Conservation (phyloP, 768 basidiomycete species). For the Agaricus sinodeliciosus region DNA sequence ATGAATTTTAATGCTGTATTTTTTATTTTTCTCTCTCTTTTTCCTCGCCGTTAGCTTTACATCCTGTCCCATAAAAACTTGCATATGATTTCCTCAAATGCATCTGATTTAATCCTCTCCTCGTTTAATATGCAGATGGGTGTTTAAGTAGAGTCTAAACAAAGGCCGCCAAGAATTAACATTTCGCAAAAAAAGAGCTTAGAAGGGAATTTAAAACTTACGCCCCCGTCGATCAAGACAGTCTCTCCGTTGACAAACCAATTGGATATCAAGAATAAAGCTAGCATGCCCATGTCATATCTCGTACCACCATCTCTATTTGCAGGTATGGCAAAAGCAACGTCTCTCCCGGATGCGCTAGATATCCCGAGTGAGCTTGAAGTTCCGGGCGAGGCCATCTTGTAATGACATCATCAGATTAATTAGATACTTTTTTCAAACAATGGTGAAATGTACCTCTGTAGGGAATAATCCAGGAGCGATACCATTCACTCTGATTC, state of each 20-base stretch:
- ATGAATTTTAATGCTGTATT: no score
- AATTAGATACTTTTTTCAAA: neutral
- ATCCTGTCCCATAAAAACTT: no score
- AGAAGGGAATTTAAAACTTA: constrained; percentile 20
- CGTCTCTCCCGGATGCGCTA: constrained; percentile 13
- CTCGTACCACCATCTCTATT: constrained; percentile 26
- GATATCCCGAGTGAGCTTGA: constrained; percentile 20
- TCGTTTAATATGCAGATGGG: constrained; percentile 27
- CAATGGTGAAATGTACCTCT: constrained; percentile 10
- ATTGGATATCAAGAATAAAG: constrained; percentile 37
- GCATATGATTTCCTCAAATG: no score
- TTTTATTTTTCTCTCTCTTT: no score
- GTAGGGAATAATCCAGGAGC: constrained; percentile 34
- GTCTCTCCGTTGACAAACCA: constrained; percentile 45
- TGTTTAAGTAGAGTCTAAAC: constrained; percentile 28
- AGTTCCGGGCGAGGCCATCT: constrained; percentile 25
- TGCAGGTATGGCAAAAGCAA: constrained; percentile 28
- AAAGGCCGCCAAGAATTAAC: neutral
- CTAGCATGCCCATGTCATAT: constrained; percentile 36
- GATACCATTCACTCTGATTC: constrained; percentile 43
- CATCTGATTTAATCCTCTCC: no score
- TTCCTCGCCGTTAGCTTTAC: no score
- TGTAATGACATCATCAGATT: neutral
- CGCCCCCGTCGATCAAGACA: constrained; percentile 42
- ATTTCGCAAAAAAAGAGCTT: neutral